These are phyloP conservation scores for Gossypium mustelinum DNA, from an alignment of 345 rosid species.

Conservation along the genomic window DNA sequence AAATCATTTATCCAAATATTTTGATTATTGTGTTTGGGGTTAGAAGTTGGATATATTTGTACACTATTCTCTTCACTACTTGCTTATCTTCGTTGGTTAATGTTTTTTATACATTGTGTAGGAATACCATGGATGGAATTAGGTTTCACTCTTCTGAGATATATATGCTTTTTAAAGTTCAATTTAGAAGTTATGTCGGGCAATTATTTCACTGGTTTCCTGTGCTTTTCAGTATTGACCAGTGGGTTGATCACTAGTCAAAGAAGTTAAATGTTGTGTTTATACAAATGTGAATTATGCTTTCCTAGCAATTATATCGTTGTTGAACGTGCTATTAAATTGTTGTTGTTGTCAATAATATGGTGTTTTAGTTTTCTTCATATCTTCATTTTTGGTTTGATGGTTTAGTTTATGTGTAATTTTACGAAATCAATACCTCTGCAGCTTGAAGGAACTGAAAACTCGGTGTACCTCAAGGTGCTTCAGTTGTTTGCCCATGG, in stretches of 20 bases:
- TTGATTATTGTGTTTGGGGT: not conserved
- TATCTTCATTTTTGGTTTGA: not conserved
- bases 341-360: not conserved
- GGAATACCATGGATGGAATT: not conserved
- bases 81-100: not conserved
- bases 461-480: slow-evolving; percentile 47
- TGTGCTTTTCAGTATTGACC: not conserved
- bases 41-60: not conserved
- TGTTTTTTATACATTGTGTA: not conserved
- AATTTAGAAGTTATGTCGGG: not conserved
- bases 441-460: slow-evolving; percentile 85
- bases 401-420: not conserved
- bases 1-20: no score
- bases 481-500: slow-evolving; percentile 88
- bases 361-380: not conserved
- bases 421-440: slow-evolving; percentile 9
- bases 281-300: not conserved
- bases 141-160: not conserved
- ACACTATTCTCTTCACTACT: no score
- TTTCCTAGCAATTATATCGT: not conserved
- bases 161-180: not conserved
- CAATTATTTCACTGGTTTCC: not conserved
- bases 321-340: not conserved
- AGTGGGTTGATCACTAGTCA: not conserved
- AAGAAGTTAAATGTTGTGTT: not conserved